Base-by-base conservation (phyloP, 345 rosid genomes). In the Acer campestre region DNA sequence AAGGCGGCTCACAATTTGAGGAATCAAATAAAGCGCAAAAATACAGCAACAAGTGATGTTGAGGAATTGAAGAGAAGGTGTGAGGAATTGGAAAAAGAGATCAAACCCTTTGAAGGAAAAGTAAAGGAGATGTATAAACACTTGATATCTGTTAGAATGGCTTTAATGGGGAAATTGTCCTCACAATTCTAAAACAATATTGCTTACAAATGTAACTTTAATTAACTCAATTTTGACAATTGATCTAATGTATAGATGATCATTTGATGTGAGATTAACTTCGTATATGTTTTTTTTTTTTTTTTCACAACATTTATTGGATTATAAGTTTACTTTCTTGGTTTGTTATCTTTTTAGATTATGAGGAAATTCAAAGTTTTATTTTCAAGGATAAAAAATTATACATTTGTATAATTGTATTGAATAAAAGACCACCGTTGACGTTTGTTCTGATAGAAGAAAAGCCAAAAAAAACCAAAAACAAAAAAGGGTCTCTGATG, bases 121-220 rank as follows among this genome's bases (percentile, higher is more conserved):
- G 48, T 74, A 2, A 74, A 46, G 69, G 77, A 62, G 27, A 25
- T 74, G 69, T 74, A 74, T n/a, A 74, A 48, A 18, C 55, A 6
- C 17, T 27, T 74, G 77, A 48, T 74, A 23, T 62, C 68, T 10
- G 77, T 74, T 48, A 74, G 77, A 63, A 74, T 74, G 69, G 77
- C 29, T 25, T 63, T 48, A 9, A 48, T 74, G 16, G 69, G 77
- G 59, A 27, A 5, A 22, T 63, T 63, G 44, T 29, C 31, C 3
- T 6, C 69, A 16, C 25, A 63, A 3, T 29, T 27, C 61, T 74
- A 27, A 74, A 61, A 4, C n/a, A 29, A 2, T 29, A 29, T 2
- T 25, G 27, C 27, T 29, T 29, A 29, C 3, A 29, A 29, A 29
- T 29, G 31, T 29, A 29, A 29, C 31, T 29, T 29, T 29, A 29